Conservation (phyloP, 148 eudicot genomes). For the Diospyros kaki region DNA sequence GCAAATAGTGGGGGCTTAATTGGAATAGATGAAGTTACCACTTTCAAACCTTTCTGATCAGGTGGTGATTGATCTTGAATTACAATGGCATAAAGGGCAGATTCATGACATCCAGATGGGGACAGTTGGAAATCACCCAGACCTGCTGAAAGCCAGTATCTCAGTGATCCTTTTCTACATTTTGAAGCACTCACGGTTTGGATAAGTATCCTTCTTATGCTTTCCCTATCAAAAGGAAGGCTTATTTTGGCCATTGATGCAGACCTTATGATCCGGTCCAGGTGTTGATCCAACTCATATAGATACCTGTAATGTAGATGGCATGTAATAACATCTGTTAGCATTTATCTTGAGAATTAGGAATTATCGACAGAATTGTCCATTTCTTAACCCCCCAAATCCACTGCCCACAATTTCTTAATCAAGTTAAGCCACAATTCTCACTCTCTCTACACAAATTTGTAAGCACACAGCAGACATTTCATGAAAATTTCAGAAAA, state of each 20-base stretch:
- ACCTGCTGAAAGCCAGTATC: slow-evolving; percentile 90
- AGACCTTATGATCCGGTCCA: slow-evolving; percentile 73
- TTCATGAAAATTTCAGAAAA: no score
- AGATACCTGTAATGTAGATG: slow-evolving; percentile 47
- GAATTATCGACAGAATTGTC: not conserved
- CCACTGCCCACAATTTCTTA: no score
- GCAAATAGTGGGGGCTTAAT: slow-evolving; percentile 80
- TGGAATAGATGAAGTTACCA: slow-evolving; percentile 72
- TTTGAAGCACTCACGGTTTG: slow-evolving; percentile 74
- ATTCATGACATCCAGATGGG: slow-evolving; percentile 40
- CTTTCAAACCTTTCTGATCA: slow-evolving; percentile 55
- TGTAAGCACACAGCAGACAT: no score
- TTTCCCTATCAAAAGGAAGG: slow-evolving; percentile 64
- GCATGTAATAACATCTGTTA: not conserved
- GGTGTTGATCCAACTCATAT: slow-evolving; percentile 87
- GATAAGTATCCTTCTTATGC: slow-evolving; percentile 60
- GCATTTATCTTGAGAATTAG: not conserved
- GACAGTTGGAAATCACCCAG: slow-evolving; percentile 84
- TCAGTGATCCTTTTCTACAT: slow-evolving; percentile 64
- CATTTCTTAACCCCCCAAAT: not conserved
- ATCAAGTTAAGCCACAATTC: no score
- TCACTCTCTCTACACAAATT: no score
- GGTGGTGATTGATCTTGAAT: slow-evolving; percentile 39
- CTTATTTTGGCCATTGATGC: slow-evolving; percentile 68
- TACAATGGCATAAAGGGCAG: slow-evolving; percentile 73